Evolutionary conservation across 2,329 filamentous ascomycete genomes (phyloP), one percentile per base, ranked within the genome.

Genomic region (Penicillium crustosum): DNA sequence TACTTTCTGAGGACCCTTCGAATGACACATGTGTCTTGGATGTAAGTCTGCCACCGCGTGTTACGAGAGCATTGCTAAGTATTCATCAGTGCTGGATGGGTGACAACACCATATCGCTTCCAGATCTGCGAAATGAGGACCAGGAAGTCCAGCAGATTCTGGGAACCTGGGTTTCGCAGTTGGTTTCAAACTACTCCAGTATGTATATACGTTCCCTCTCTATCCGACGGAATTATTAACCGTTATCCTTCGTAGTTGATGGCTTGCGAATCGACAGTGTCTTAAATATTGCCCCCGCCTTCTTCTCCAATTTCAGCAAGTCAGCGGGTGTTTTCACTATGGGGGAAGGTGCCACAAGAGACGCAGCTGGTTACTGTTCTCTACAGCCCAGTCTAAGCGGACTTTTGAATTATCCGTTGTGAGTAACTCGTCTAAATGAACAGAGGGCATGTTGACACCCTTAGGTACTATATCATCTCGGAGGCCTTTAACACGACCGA

Each of bases 211-310:
- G 2, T 43, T 27, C 41, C 9, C 12, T 42, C 27, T 48, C 17
- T 45, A 19, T 53, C 41, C 38, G 49, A 43, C 41, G 15, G 31
- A 45, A 29, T 23, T 31, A 42, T 33, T 49, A 4, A 39, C 29
- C 50, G 2, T 31, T 6, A 41, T 33, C 2, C 6, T 25, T 31
- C 9, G 6, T 25, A 64, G 62, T 80, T 47, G 81, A 83, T 65
- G 81, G 81, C 2, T 65, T 83, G n/a, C 78, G 81, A 49, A 70
- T 83, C 29, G 81, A 83, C 65, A 80, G 78, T 43, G 77, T 77
- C 9, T 76, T 79, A 61, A 74, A 83, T 59, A 75, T 82, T 35
- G 68, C 78, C 33, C 74, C 71, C 1, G 65, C 60, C 17, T 82
- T 80, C 63, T 78, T 78, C 67, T 52, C 70, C 4, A 57, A 59